These are phyloP conservation scores for Penicillium sp. DNA, from an alignment of 2,329 filamentous ascomycete genomes.

Conservation along the genomic window DNA sequence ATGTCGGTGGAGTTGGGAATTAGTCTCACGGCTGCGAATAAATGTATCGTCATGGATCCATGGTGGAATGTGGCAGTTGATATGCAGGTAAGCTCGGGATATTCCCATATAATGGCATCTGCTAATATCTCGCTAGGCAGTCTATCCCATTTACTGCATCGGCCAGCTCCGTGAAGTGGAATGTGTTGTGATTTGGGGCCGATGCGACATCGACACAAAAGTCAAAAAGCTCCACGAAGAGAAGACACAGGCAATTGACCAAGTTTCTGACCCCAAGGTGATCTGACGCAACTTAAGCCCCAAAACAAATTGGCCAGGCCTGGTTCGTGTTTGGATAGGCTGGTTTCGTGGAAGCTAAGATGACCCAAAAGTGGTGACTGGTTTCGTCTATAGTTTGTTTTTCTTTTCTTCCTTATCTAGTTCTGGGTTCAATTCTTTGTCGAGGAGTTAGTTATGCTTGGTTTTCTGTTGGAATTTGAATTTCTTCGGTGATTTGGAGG, in stretches of 20 bases:
- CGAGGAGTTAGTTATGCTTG: too few species aligned
- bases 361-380: too few species aligned
- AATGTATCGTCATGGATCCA: conserved; percentile 9
- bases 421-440: too few species aligned
- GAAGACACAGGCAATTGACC: background rate
- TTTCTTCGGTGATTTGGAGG: too few species aligned
- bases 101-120: too few species aligned
- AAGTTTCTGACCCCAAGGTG: background rate
- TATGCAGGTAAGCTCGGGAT: conserved; percentile 6
- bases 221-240: background rate
- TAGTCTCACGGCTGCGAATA: conserved; percentile 4
- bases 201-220: background rate
- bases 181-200: background rate
- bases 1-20: conserved; percentile 6
- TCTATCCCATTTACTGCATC: background rate
- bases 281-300: background rate
- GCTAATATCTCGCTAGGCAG: background rate
- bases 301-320: too few species aligned
- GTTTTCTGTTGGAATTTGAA: too few species aligned
- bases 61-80: conserved; percentile 11
- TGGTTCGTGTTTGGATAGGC: too few species aligned
- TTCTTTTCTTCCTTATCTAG: too few species aligned
- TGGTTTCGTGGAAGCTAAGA: too few species aligned
- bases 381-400: too few species aligned
- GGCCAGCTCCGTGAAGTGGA: background rate